Evolutionary conservation across 176 grass and related monocot genomes (phyloP).

Genomic region (Carex kokanica): DNA sequence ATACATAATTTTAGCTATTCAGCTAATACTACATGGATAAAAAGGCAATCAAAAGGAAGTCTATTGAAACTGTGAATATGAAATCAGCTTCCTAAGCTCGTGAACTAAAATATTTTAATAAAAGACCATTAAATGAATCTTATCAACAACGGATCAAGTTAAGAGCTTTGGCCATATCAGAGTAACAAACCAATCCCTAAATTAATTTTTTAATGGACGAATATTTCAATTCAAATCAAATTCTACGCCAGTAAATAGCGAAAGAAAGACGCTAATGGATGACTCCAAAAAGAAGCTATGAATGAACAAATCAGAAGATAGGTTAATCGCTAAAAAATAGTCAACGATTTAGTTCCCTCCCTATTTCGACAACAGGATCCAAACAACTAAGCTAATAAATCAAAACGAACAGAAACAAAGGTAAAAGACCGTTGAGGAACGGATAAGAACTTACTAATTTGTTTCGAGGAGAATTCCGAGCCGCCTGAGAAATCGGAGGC

Average conservation of each 20-base stretch:
- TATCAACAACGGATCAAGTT: neutral
- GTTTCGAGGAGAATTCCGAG: neutral
- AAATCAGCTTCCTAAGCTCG: neutral
- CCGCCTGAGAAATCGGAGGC: neutral
- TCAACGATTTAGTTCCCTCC: neutral
- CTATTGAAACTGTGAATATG: neutral
- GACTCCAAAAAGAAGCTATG: neutral
- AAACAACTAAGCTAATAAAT: neutral
- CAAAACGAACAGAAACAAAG: neutral
- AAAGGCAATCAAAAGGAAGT: neutral
- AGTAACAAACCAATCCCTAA: neutral
- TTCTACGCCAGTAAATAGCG: neutral
- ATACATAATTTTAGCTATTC: neutral
- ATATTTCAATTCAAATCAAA: neutral
- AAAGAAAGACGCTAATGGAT: neutral
- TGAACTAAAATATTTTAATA: neutral
- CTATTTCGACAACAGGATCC: neutral
- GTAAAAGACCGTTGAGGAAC: neutral
- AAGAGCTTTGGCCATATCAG: neutral
- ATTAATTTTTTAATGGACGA: neutral
- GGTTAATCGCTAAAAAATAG: neutral
- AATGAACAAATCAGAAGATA: neutral
- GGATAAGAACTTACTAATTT: constrained; percentile 2
- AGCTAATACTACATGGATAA: neutral
- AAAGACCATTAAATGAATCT: neutral